Percentiles rank a stretch among this genome's conserved stretches.
These are phyloP conservation scores for Raphanus hybrid DNA, from an alignment of 441 rosid genomes.

Conservation along the genomic window DNA sequence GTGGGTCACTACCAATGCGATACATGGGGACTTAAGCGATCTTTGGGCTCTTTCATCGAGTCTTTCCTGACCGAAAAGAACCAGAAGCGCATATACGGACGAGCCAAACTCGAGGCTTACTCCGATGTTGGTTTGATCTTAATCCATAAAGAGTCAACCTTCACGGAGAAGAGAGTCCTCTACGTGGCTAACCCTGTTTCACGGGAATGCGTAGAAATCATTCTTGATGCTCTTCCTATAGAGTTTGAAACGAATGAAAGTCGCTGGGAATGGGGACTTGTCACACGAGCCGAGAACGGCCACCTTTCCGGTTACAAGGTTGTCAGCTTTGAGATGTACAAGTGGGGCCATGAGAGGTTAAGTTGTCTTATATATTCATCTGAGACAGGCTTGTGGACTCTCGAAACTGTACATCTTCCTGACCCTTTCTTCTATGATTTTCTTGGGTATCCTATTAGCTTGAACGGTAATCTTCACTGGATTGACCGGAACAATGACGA, in stretches of 20 bases:
- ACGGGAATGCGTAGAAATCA: neutral
- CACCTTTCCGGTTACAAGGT: neutral
- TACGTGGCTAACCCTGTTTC: neutral
- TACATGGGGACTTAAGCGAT: too few relatives aligned
- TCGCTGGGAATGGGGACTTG: neutral
- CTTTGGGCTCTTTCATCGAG: neutral
- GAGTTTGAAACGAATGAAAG: neutral
- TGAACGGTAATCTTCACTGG: neutral
- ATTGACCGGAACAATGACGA: neutral
- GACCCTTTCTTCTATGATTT: neutral
- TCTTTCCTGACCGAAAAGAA: neutral
- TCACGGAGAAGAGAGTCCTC: neutral
- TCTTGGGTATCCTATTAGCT: neutral
- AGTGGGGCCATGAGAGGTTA: neutral
- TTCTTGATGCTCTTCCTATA: neutral
- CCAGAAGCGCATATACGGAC: neutral
- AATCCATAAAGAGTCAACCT: neutral
- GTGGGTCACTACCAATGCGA: too few relatives aligned
- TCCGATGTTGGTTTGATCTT: neutral
- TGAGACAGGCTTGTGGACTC: conserved; percentile 1
- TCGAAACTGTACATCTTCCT: neutral
- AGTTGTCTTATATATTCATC: neutral
- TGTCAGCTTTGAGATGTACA: neutral
- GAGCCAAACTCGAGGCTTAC: neutral
- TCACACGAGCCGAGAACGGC: neutral